These are phyloP conservation scores for Dendryphion nanum DNA, from an alignment of 2,329 filamentous ascomycete genomes.

Conservation along the genomic window DNA sequence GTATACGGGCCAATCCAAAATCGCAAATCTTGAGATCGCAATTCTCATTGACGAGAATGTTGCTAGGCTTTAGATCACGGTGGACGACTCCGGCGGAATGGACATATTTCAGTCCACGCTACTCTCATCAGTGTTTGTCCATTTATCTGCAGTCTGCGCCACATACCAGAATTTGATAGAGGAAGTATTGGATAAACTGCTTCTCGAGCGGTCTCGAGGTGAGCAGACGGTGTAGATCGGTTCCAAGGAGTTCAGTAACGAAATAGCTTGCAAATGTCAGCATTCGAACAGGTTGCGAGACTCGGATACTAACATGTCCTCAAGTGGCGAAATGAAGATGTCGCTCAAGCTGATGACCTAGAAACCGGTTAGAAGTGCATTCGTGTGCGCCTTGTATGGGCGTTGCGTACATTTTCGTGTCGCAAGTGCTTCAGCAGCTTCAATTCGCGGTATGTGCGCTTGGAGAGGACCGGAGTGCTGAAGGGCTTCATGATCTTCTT, in stretches of 20 bases:
- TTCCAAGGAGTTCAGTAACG: conserved; percentile 95
- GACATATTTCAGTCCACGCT: conserved; percentile 98
- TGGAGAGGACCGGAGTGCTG: conserved; percentile 96
- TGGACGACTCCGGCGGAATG: conserved; percentile 98
- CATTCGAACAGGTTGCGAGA: conserved; percentile 1
- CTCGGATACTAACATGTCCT: conserved; percentile 90
- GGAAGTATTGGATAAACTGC: conserved; percentile 99
- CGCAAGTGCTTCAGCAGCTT: conserved; percentile 95
- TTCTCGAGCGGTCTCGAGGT: conserved; percentile 96
- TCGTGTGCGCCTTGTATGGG: not conserved
- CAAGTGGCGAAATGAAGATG: conserved; percentile 98
- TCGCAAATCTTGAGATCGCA: conserved; percentile 99
- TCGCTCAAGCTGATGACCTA: conserved; percentile 95
- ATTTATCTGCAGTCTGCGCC: too few relatives aligned
- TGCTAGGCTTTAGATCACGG: conserved; percentile 95
- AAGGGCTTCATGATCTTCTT: conserved; percentile 99
- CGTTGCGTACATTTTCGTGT: conserved; percentile 80
- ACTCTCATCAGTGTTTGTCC: conserved; percentile 18
- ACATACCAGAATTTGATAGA: conserved; percentile 96
- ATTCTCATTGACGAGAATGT: conserved; percentile 99
- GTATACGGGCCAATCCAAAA: conserved; percentile 94
- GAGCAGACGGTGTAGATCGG: conserved; percentile 90
- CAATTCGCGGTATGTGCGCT: conserved; percentile 95
- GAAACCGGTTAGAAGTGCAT: conserved; percentile 15
- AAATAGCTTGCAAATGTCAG: conserved; percentile 70